Evolutionary conservation across 345 rosid species (phyloP), one percentile per base, ranked within the genome.

Genomic region (Raphanus sativus): DNA sequence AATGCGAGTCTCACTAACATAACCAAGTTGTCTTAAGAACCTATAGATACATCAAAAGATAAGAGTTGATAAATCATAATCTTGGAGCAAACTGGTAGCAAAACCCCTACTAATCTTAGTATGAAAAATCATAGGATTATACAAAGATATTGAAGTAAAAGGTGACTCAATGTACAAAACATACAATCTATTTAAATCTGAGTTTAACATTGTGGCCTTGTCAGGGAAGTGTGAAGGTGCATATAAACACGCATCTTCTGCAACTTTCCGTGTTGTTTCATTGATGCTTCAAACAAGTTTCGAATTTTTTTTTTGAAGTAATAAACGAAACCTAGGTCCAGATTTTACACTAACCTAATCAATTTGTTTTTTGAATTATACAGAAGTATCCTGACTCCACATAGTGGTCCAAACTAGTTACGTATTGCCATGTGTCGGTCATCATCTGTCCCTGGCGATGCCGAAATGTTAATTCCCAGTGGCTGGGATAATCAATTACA

Each of bases 1-100:
- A 24, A 86, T 86, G 42, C 98, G 84, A 13, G 87, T 85, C 85
- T 91, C 97, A 80, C 84, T 87, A 76, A 90, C 83, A 67, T 93
- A 94, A 67, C 97, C 94, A 71, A 94, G 96, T 83, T 94, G 97
- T 67, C 96, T 93, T 93, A 70, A 94, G 91, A 74, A 94, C 90
- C 96, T n/a, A n/a, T n/a, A n/a, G n/a, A n/a, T n/a, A n/a, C n/a
- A n/a, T n/a, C n/a, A n/a, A n/a, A n/a, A n/a, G n/a, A n/a, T n/a
- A n/a, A 21, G 21, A 21, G 21, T 21, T 21, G 21, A 21, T 21
- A 21, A 21, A 21, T 0, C 21, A 21, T 21, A 21, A n/a, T n/a
- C 86, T 65, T 76, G 75, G 28, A 73, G 85, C 71, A 40, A 69
- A 81, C 86, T 65, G 75, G 75, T 25, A 73, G 85, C 71, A 40